Evolutionary conservation across 106 monocot genomes (phyloP).

Genomic region (Ottelia alismoides): DNA sequence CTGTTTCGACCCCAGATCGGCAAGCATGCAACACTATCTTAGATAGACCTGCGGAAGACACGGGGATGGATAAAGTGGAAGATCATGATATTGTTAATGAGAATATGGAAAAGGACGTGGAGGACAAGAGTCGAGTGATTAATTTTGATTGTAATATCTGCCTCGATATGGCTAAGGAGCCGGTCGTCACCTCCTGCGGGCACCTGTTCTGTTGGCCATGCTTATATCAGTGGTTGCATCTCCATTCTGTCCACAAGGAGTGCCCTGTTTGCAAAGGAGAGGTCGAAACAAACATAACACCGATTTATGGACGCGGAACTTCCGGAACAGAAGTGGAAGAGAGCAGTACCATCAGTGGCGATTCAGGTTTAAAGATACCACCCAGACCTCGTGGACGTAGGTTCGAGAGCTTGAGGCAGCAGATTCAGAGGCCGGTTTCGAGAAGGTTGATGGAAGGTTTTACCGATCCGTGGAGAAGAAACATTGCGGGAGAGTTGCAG

Average conservation of each 20-base stretch:
- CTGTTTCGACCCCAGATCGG: too few relatives aligned
- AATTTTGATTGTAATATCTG: constrained; percentile 15
- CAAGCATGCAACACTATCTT: too few relatives aligned
- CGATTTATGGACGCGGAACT: constrained; percentile 12
- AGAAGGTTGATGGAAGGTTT: constrained; percentile 44
- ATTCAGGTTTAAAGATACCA: constrained; percentile 37
- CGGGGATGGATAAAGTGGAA: too few relatives aligned
- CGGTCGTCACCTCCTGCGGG: constrained; percentile 13
- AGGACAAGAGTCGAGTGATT: neutral
- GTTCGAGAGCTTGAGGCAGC: constrained; percentile 66
- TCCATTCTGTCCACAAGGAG: constrained; percentile 1
- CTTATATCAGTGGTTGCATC: constrained; percentile 5
- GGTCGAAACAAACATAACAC: neutral
- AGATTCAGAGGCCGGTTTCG: constrained; percentile 30
- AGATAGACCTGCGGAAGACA: too few relatives aligned
- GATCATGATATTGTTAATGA: too few relatives aligned
- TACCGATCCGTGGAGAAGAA: constrained; percentile 31
- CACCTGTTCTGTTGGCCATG: constrained; percentile 18
- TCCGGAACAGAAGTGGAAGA: neutral
- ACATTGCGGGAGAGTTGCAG: constrained; percentile 34
- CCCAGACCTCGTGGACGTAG: constrained; percentile 61
- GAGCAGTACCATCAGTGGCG: constrained; percentile 1
- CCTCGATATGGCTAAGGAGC: constrained; percentile 9
- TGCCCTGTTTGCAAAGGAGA: constrained; percentile 14
- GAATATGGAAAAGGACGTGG: constrained; percentile 2